Percentiles rank a stretch among this genome's conserved stretches.
These are phyloP conservation scores for Pleomassaria siparia DNA, from an alignment of 2,329 filamentous ascomycete species.

Conservation along the genomic window DNA sequence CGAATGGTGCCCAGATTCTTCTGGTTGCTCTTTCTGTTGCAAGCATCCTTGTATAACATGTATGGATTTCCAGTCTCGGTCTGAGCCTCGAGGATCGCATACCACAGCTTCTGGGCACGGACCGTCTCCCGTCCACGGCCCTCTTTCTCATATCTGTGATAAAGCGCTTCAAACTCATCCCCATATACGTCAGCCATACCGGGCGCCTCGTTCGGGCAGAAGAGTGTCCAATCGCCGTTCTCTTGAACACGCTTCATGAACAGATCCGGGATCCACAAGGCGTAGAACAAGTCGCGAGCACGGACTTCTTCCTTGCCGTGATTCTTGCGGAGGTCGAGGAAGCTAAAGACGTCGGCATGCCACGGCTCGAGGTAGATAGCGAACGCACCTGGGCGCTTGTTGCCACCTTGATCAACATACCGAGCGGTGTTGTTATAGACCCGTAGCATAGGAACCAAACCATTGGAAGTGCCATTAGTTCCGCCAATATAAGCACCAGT, in stretches of 20 bases:
- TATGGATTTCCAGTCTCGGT: conserved; percentile 99
- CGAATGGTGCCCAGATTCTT: conserved; percentile 99
- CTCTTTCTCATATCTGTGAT: conserved; percentile 79
- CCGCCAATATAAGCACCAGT: conserved; percentile 98
- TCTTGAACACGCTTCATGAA: conserved; percentile 99
- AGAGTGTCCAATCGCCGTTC: conserved; percentile 95
- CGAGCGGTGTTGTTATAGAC: conserved; percentile 99
- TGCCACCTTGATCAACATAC: conserved; percentile 98
- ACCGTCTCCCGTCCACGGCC: conserved; percentile 86
- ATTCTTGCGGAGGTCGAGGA: conserved; percentile 97
- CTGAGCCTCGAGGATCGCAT: conserved; percentile 95
- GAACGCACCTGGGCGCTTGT: conserved; percentile 98
- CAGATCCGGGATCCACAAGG: conserved; percentile 96
- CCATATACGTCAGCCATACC: conserved; percentile 96
- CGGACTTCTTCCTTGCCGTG: conserved; percentile 98
- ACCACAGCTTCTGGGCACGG: conserved; percentile 99
- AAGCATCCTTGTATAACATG: conserved; percentile 99
- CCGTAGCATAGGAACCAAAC: conserved; percentile 94
- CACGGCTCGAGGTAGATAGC: conserved; percentile 99
- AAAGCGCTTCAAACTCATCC: conserved; percentile 94
- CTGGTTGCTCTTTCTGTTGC: conserved; percentile 99
- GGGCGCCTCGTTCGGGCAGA: conserved; percentile 96
- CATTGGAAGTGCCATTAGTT: conserved; percentile 97
- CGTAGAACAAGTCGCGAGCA: conserved; percentile 95
- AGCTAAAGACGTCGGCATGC: conserved; percentile 97